These are phyloP conservation scores for Conticribra guillardii DNA, from an alignment of 108 stramenopile genomes.

Conservation along the genomic window DNA sequence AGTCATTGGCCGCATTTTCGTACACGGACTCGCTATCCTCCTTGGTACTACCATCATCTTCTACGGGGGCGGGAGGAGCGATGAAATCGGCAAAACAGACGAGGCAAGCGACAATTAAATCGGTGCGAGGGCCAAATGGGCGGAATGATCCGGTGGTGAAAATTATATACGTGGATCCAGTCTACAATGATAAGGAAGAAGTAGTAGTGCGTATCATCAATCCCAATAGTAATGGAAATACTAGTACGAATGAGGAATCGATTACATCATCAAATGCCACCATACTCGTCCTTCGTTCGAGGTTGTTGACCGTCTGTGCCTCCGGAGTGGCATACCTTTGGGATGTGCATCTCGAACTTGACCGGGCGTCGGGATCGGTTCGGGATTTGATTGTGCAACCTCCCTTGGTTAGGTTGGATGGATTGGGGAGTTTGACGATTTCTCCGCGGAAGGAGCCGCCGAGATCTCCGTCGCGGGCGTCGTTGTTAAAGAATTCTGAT, in stretches of 20 bases:
- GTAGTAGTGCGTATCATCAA: too few relatives aligned
- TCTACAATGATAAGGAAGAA: neutral
- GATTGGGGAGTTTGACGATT: conserved; percentile 38
- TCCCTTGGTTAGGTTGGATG: conserved; percentile 60
- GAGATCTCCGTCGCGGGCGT: neutral
- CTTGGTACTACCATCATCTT: too few relatives aligned
- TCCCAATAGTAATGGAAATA: too few relatives aligned
- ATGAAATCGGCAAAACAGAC: conserved; percentile 12
- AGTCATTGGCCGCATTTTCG: neutral
- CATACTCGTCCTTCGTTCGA: conserved; percentile 6
- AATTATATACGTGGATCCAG: conserved; percentile 58
- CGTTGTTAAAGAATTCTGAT: too few relatives aligned
- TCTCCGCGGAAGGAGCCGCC: conserved; percentile 38
- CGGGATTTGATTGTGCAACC: conserved; percentile 46
- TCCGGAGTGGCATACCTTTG: conserved; percentile 65
- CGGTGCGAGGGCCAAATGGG: conserved; percentile 48
- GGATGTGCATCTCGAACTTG: conserved; percentile 39
- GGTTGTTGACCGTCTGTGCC: conserved; percentile 58
- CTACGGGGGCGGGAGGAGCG: neutral
- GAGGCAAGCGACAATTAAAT: conserved; percentile 49
- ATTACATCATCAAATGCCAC: neutral
- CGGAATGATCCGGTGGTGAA: conserved; percentile 63
- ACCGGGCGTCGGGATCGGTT: conserved; percentile 34
- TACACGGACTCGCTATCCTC: too few relatives aligned
- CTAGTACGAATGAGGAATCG: too few relatives aligned